Percentiles rank a stretch among this genome's conserved stretches.
Evolutionary conservation across 495 filamentous ascomycete genomes (phyloP).

Genomic region (Podospora pseudoanserina): DNA sequence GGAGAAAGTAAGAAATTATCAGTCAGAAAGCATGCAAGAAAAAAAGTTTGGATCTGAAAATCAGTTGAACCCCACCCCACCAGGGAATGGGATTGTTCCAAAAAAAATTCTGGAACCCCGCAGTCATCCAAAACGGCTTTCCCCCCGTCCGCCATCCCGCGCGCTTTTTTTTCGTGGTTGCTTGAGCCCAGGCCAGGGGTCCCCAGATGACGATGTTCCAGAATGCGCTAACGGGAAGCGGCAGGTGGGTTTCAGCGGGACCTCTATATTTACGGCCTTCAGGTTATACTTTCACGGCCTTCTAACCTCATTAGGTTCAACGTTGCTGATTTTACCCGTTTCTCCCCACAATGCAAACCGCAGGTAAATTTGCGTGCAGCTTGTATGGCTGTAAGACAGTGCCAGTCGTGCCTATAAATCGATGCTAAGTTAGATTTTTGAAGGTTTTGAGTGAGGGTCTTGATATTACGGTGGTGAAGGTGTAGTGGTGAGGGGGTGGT

Average conservation of each 20-base stretch:
- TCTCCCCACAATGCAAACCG: too few relatives aligned
- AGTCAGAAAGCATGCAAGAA: neutral
- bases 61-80: constrained; percentile 12
- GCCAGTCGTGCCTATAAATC: too few relatives aligned
- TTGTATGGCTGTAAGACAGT: too few relatives aligned
- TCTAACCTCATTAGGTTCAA: too few relatives aligned
- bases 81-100: constrained; percentile 5
- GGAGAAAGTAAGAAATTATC: neutral
- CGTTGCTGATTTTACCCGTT: too few relatives aligned
- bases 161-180: neutral
- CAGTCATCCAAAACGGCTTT: constrained; percentile 6
- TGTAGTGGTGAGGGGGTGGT: too few relatives aligned
- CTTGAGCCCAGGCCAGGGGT: neutral
- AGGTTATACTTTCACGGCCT: too few relatives aligned
- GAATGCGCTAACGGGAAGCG: constrained; percentile 12
- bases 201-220: neutral
- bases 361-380: too few relatives aligned
- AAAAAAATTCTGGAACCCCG: constrained; percentile 18
- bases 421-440: too few relatives aligned
- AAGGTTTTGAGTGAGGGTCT: too few relatives aligned
- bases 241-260: constrained; percentile 8
- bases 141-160: neutral
- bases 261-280: too few relatives aligned
- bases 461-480: too few relatives aligned
- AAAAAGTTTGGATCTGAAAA: constrained; percentile 15